Percentiles rank a stretch among this genome's conserved stretches.
Evolutionary conservation across 2,329 filamentous ascomycete genomes (phyloP).

Genomic region (Talaromyces pinophilus): DNA sequence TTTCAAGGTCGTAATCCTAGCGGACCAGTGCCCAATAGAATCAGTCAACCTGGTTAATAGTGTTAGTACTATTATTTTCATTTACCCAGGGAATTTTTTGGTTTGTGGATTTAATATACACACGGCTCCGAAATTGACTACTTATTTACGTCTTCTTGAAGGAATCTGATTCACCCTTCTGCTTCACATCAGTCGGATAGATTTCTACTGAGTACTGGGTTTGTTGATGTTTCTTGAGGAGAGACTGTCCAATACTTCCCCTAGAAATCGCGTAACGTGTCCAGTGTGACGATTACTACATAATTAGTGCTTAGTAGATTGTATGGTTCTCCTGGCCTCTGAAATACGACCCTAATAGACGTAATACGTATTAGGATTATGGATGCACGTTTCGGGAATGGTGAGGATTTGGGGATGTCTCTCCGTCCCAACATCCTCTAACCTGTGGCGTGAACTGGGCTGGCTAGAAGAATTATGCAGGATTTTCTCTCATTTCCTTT

Average conservation of each 20-base stretch:
- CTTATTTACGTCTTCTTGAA: not conserved
- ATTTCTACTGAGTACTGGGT: too few relatives aligned
- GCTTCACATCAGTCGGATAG: not conserved
- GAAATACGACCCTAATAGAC: too few relatives aligned
- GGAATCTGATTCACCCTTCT: not conserved
- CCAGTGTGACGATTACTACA: conserved; percentile 1
- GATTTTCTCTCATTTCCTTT: not conserved
- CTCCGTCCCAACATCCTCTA: not conserved
- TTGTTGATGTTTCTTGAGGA: not conserved
- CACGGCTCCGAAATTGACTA: not conserved
- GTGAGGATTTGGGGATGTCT: not conserved
- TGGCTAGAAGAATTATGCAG: not conserved
- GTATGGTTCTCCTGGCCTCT: not conserved
- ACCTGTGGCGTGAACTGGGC: not conserved
- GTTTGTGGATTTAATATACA: not conserved
- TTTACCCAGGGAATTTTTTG: not conserved
- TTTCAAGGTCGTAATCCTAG: conserved; percentile 5
- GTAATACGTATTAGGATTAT: not conserved
- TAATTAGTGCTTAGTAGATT: not conserved
- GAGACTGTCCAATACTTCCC: not conserved
- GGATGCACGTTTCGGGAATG: not conserved
- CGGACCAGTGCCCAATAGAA: not conserved
- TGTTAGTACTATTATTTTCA: not conserved
- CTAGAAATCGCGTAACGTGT: not conserved
- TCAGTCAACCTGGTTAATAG: not conserved